phyloP scores from a whole-genome alignment of 257 asterid species.

The Craterostigma plantagineum region DNA sequence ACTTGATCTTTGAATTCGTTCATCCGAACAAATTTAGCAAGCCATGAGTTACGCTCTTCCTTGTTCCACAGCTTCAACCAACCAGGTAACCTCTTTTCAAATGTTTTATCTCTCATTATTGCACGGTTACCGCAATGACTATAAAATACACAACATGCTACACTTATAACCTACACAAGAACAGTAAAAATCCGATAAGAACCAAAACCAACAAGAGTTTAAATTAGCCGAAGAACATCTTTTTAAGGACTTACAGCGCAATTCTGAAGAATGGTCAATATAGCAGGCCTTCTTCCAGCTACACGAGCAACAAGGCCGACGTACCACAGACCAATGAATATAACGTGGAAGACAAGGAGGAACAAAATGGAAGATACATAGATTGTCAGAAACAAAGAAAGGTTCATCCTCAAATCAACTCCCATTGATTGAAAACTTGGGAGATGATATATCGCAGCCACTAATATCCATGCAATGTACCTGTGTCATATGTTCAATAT shows the following conservation, averaged over 20 bases:
- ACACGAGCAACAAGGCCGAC: slow-evolving; percentile 93
- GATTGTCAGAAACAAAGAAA: slow-evolving; percentile 77
- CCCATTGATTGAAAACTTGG: slow-evolving; percentile 99
- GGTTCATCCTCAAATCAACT: slow-evolving; percentile 93
- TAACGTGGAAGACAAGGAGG: slow-evolving; percentile 77
- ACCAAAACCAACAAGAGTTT: slow-evolving; percentile 12
- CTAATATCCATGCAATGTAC: slow-evolving; percentile 84
- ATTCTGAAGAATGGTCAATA: slow-evolving; percentile 74
- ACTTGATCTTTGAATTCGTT: slow-evolving; percentile 80
- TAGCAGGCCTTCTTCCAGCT: slow-evolving; percentile 87
- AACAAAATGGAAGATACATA: slow-evolving; percentile 70
- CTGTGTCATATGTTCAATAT: slow-evolving; percentile 17
- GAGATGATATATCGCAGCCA: slow-evolving; percentile 95
- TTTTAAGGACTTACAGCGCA: slow-evolving; percentile 62
- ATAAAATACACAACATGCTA: slow-evolving; percentile 98
- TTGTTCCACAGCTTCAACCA: slow-evolving; percentile 76
- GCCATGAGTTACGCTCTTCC: slow-evolving; percentile 72
- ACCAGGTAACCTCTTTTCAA: slow-evolving; percentile 46
- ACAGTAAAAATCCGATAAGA: slow-evolving; percentile 22
- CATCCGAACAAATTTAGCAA: slow-evolving; percentile 66
- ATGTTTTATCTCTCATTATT: slow-evolving; percentile 44
- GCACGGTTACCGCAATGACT: slow-evolving; percentile 99
- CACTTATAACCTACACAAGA: slow-evolving; percentile 85
- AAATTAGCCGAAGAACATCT: slow-evolving; percentile 9
- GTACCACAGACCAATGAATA: slow-evolving; percentile 92